These are phyloP conservation scores for Chloranthus sessilifolius DNA, from an alignment of 164 flowering plant species.

Conservation along the genomic window DNA sequence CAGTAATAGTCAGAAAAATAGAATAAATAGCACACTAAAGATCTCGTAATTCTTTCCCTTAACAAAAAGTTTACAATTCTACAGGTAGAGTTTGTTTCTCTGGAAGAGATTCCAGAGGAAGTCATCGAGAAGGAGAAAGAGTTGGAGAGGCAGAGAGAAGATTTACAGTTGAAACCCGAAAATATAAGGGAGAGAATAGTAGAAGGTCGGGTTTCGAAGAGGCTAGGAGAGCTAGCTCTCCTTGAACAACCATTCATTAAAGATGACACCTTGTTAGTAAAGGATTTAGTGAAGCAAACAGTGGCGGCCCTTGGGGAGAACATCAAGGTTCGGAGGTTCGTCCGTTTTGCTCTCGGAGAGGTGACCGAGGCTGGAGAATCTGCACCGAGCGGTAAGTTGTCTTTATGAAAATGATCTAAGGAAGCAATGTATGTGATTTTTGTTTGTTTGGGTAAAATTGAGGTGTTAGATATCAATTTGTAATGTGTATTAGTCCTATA, in stretches of 20 bases:
- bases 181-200: slow-evolving; percentile 88
- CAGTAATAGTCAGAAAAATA: too few species aligned
- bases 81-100: slow-evolving; percentile 62
- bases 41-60: too few species aligned
- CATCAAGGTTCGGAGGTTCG: slow-evolving; percentile 79
- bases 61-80: too few species aligned
- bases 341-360: slow-evolving; percentile 86
- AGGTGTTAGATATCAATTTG: too few species aligned
- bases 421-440: too few species aligned
- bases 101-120: slow-evolving; percentile 73
- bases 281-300: slow-evolving; percentile 91
- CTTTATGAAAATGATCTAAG: too few species aligned
- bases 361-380: slow-evolving; percentile 18
- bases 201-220: slow-evolving; percentile 83
- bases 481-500: too few species aligned
- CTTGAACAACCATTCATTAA: slow-evolving; percentile 89
- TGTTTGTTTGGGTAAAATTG: too few species aligned
- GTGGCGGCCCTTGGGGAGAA: slow-evolving; percentile 95
- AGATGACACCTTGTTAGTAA: slow-evolving; percentile 68
- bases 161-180: slow-evolving; percentile 83
- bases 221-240: slow-evolving; percentile 91
- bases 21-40: too few species aligned
- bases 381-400: too few species aligned
- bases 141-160: slow-evolving; percentile 95
- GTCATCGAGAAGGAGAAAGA: slow-evolving; percentile 59